Evolutionary conservation across 768 basidiomycete genomes (phyloP), one percentile per base, ranked within the genome.

Genomic region (Lactifluus pinguis): DNA sequence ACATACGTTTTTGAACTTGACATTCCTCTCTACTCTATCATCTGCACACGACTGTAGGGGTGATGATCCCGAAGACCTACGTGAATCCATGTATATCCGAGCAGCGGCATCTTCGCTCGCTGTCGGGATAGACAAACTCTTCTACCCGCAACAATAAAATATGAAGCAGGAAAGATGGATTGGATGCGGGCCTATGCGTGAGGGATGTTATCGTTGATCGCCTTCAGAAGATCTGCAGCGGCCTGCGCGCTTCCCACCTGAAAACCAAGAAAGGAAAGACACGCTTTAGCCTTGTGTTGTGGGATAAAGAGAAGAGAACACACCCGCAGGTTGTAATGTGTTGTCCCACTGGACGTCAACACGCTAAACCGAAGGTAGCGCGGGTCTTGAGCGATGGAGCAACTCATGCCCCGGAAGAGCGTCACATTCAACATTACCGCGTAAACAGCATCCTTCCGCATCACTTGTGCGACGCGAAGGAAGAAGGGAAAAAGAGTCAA

Each of bases 371-470:
- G n/a, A n/a, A n/a, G n/a, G n/a, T n/a, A n/a, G n/a, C n/a, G n/a
- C n/a, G n/a, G n/a, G n/a, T n/a, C n/a, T n/a, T n/a, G n/a, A n/a
- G n/a, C n/a, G n/a, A n/a, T n/a, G n/a, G n/a, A n/a, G n/a, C n/a
- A n/a, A n/a, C n/a, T n/a, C n/a, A n/a, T n/a, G n/a, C n/a, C n/a
- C n/a, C n/a, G n/a, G n/a, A n/a, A n/a, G n/a, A n/a, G n/a, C n/a
- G n/a, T n/a, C n/a, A n/a, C n/a, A n/a, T n/a, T n/a, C n/a, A n/a
- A n/a, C n/a, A n/a, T n/a, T n/a, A n/a, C n/a, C n/a, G n/a, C n/a
- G n/a, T n/a, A n/a, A n/a, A n/a, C n/a, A 0, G 88, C 89, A 67
- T 92, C 89, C 70, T 90, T 91, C 63, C 89, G 81, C 88, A 92
- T 90, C 19, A 92, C 89, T 91, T 66, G 4, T 60, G 52, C 29